Conservation (phyloP, 352 stramenopile species). For the Phytophthora europaea region DNA sequence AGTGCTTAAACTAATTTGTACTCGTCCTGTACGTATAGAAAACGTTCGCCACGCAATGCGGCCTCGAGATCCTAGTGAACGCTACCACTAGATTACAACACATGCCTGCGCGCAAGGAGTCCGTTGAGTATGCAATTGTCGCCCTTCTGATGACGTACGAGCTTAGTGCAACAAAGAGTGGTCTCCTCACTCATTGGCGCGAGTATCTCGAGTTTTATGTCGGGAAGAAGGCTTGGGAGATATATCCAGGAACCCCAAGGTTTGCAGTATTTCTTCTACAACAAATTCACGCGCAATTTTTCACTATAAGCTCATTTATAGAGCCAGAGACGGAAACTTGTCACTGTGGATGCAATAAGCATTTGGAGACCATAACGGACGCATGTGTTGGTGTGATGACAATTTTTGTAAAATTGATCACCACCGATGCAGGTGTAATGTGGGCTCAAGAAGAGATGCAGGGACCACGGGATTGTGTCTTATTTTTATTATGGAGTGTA, state of each 20-base stretch:
- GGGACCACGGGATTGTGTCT: constrained; percentile 26
- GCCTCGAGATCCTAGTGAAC: constrained; percentile 16
- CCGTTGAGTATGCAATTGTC: constrained; percentile 18
- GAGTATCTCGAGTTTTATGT: constrained; percentile 34
- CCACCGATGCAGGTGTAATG: constrained; percentile 19
- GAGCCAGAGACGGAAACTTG: constrained; percentile 13
- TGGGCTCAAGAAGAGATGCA: constrained; percentile 38
- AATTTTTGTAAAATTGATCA: constrained; percentile 29
- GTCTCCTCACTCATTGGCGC: constrained; percentile 25
- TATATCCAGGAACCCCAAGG: not conserved
- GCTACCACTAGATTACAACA: not conserved
- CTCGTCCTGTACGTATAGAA: constrained; percentile 7
- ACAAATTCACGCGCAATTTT: constrained; percentile 29
- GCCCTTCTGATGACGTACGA: constrained; percentile 20
- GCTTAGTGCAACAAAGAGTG: constrained; percentile 22
- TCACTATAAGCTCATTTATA: constrained; percentile 7
- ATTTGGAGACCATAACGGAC: not conserved
- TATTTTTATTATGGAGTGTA: constrained; percentile 27
- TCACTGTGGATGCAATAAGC: constrained; percentile 17
- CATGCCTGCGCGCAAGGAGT: constrained; percentile 10
- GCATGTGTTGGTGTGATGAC: constrained; percentile 23
- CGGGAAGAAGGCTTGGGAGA: constrained; percentile 9
- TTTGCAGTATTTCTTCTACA: constrained; percentile 27
- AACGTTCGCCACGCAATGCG: constrained; percentile 13
- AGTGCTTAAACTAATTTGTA: not conserved